These are phyloP conservation scores for Panicum hallii DNA, from an alignment of 202 grass and related monocot genomes.

Conservation along the genomic window DNA sequence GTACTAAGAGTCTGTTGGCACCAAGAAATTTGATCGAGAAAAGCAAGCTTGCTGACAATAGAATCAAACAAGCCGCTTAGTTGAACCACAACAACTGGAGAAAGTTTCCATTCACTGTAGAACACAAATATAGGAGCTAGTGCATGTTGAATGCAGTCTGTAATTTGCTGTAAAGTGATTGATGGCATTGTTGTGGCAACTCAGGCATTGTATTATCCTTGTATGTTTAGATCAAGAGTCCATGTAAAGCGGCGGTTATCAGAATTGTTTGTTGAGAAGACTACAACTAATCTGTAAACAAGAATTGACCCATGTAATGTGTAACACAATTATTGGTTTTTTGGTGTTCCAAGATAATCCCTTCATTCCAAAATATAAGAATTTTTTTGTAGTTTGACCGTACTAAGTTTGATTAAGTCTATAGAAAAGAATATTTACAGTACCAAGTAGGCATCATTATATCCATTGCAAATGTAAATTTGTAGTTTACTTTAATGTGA, in stretches of 20 bases:
- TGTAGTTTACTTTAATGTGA: no score
- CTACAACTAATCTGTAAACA: slow-evolving; percentile 26
- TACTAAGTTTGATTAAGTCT: no score
- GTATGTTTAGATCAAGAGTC: slow-evolving; percentile 35
- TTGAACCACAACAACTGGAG: slow-evolving; percentile 12
- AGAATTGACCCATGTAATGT: background rate
- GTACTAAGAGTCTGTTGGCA: slow-evolving; percentile 13
- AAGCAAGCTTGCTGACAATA: slow-evolving; percentile 17
- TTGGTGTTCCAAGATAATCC: no score
- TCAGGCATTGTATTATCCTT: background rate
- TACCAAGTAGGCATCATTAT: no score
- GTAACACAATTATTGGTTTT: slow-evolving; percentile 21
- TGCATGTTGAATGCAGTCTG: background rate
- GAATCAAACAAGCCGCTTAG: slow-evolving; percentile 19
- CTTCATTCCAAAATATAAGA: no score
- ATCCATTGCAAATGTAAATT: no score
- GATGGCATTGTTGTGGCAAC: slow-evolving; percentile 1
- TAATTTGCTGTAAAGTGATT: slow-evolving; percentile 12
- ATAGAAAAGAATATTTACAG: no score
- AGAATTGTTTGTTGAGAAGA: slow-evolving; percentile 6
- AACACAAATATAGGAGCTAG: background rate
- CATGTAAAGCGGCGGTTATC: slow-evolving; percentile 14
- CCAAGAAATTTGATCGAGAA: slow-evolving; percentile 2
- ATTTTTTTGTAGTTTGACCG: no score
- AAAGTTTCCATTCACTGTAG: slow-evolving; percentile 28